phyloP scores from a whole-genome alignment of 164 flowering plant species.

The Buxus sempervirens region DNA sequence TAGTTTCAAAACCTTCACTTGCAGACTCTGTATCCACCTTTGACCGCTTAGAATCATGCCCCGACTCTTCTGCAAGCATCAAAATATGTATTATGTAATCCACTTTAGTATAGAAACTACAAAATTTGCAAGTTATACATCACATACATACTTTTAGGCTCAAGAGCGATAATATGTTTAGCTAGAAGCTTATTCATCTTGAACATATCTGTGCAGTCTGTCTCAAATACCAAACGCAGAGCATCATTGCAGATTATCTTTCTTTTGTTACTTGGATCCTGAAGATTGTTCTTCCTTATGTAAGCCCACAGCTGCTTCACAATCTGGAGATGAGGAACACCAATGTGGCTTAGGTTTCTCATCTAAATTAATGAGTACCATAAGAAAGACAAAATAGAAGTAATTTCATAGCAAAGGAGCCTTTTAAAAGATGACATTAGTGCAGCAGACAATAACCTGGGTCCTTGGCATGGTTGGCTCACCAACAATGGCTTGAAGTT shows the following conservation, averaged over 20 bases:
- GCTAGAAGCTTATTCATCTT: conserved; percentile 68
- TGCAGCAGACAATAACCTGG: conserved; percentile 42
- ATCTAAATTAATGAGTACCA: background rate
- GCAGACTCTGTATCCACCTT: conserved; percentile 48
- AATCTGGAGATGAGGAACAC: conserved; percentile 46
- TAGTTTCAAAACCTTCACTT: conserved; percentile 38
- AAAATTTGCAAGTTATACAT: background rate
- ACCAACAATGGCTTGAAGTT: conserved; percentile 85
- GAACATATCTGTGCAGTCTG: conserved; percentile 97
- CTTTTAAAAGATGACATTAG: no score
- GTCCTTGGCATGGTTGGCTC: conserved; percentile 83
- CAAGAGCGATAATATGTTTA: conserved; percentile 63
- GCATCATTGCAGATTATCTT: conserved; percentile 92
- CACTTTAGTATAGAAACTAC: background rate
- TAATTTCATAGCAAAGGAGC: no score
- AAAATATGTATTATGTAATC: background rate
- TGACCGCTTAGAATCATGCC: conserved; percentile 45
- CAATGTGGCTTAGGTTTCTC: background rate
- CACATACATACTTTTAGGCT: conserved; percentile 60
- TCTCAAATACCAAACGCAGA: conserved; percentile 82
- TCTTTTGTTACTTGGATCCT: conserved; percentile 94
- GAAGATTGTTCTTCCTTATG: conserved; percentile 88
- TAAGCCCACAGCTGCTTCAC: conserved; percentile 97
- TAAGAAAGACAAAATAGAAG: background rate
- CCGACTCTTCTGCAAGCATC: conserved; percentile 49